Evolutionary conservation across 75 land plant genomes (phyloP).

Genomic region (Sequoiadendron giganteum): DNA sequence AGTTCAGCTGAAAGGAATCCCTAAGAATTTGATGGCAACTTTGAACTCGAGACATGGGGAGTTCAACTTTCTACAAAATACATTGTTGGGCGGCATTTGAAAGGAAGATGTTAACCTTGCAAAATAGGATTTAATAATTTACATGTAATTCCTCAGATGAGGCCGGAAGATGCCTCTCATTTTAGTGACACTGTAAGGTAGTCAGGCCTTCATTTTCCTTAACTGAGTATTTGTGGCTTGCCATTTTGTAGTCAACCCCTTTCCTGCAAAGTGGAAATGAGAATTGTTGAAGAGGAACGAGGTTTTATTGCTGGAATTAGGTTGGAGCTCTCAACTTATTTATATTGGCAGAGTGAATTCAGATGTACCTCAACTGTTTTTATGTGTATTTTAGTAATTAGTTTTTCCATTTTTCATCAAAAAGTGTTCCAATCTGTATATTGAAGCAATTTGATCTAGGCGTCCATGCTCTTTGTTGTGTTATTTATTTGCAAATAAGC

Average conservation of each 20-base stretch:
- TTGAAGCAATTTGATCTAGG: background rate
- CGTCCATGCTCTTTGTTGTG: background rate
- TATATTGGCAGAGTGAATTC: background rate
- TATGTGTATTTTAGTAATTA: background rate
- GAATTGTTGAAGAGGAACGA: background rate
- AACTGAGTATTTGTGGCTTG: background rate
- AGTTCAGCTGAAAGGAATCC: slow-evolving; percentile 37
- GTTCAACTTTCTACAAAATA: background rate
- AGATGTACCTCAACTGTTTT: background rate
- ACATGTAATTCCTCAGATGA: background rate
- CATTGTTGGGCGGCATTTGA: background rate
- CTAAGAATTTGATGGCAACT: background rate
- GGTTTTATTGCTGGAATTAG: background rate
- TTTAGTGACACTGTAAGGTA: background rate
- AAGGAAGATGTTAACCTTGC: background rate
- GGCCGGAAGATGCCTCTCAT: background rate
- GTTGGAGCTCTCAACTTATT: background rate
- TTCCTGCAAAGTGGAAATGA: slow-evolving; percentile 2
- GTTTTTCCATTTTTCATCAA: background rate
- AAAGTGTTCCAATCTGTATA: background rate
- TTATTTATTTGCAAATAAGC: background rate
- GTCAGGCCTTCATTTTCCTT: background rate
- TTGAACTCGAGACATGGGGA: background rate
- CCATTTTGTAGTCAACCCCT: background rate
- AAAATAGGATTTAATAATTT: background rate